A percentile compares a stretch with the other conserved stretches of the same genome.
phyloP scores from a whole-genome alignment of 202 grass and related monocot species.

The Panicum hallii region DNA sequence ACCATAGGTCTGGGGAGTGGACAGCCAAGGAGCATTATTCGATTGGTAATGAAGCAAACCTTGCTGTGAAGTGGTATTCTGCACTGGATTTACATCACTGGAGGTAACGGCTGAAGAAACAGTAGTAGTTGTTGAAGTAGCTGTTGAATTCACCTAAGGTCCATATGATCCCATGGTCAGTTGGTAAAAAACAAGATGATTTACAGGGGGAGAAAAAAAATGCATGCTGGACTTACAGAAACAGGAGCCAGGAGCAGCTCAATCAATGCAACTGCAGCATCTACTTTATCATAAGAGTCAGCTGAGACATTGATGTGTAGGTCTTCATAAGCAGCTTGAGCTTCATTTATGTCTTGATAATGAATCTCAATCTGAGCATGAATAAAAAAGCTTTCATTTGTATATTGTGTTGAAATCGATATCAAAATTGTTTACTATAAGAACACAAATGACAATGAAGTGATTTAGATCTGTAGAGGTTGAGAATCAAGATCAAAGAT shows the following conservation, averaged over 20 bases:
- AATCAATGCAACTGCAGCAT: slow-evolving; percentile 83
- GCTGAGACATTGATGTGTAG: slow-evolving; percentile 77
- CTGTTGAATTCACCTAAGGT: slow-evolving; percentile 53
- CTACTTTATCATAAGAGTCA: slow-evolving; percentile 94
- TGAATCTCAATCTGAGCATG: slow-evolving; percentile 76
- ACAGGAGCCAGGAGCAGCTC: slow-evolving; percentile 84
- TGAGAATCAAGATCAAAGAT: slow-evolving; percentile 21
- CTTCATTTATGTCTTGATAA: slow-evolving; percentile 68
- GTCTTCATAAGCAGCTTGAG: slow-evolving; percentile 72
- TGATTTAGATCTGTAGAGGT: neutral
- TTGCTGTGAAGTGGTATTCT: slow-evolving; percentile 49
- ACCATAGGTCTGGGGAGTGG: slow-evolving; percentile 44
- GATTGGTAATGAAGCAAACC: slow-evolving; percentile 66
- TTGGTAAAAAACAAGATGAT: slow-evolving; percentile 28
- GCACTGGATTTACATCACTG: slow-evolving; percentile 47
- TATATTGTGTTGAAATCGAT: slow-evolving; percentile 21
- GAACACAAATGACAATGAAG: slow-evolving; percentile 18
- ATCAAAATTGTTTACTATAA: slow-evolving; percentile 37
- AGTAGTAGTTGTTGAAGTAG: slow-evolving; percentile 41
- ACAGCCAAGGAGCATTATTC: slow-evolving; percentile 56
- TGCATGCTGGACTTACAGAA: slow-evolving; percentile 58
- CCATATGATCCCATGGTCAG: slow-evolving; percentile 33
- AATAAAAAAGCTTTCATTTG: slow-evolving; percentile 30
- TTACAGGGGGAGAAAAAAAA: neutral
- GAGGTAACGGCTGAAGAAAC: slow-evolving; percentile 45